phyloP scores from a whole-genome alignment of 805 yeast species.

The Spathaspora hagerdaliae region DNA sequence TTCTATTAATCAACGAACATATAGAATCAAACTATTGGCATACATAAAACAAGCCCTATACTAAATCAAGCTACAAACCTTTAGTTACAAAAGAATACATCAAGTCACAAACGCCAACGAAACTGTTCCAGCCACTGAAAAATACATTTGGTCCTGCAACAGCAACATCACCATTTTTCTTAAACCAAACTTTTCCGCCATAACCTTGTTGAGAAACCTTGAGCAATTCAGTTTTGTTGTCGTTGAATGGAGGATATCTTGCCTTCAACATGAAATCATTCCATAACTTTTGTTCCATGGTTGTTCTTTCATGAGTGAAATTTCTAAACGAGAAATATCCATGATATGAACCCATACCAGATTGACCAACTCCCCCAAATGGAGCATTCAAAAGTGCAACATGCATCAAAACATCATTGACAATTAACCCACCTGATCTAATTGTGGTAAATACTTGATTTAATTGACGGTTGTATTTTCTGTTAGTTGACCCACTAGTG shows the following conservation, averaged over 20 bases:
- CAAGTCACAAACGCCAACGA: conserved; percentile 28
- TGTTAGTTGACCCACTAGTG: conserved; percentile 40
- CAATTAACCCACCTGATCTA: conserved; percentile 67
- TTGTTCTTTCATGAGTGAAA: conserved; percentile 74
- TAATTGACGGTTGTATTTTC: conserved; percentile 41
- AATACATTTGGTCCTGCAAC: conserved; percentile 28
- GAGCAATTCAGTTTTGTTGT: conserved; percentile 28
- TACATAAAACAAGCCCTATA: no score
- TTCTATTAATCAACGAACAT: no score
- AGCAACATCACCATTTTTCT: conserved; percentile 31
- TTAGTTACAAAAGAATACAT: conserved; percentile 14
- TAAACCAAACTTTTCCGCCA: conserved; percentile 36
- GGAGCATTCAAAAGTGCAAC: conserved; percentile 68
- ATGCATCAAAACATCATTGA: conserved; percentile 73
- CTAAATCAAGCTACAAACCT: background rate
- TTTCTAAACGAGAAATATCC: conserved; percentile 50
- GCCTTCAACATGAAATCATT: conserved; percentile 53
- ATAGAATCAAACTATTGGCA: no score
- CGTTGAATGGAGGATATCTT: conserved; percentile 63
- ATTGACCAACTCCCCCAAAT: conserved; percentile 86
- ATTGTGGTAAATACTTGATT: conserved; percentile 44
- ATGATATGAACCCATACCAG: conserved; percentile 83
- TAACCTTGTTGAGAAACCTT: conserved; percentile 23
- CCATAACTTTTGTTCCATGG: conserved; percentile 62
- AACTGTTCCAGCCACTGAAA: conserved; percentile 28